These are phyloP conservation scores for Meyerozyma elateridarum DNA, from an alignment of 1,139 yeast genomes.

Conservation along the genomic window DNA sequence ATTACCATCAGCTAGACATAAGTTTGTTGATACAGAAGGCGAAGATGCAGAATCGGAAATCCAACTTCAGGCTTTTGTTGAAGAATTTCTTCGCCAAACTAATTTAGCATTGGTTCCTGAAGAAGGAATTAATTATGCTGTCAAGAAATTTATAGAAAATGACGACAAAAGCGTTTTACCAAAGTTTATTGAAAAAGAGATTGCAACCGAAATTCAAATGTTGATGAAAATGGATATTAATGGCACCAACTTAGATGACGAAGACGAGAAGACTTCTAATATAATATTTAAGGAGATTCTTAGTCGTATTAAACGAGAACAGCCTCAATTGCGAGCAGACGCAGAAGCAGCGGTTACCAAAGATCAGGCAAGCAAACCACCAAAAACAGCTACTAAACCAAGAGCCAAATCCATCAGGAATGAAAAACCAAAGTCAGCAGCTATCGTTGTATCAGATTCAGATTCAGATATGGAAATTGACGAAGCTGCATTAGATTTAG, in stretches of 20 bases:
- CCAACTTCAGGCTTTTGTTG: conserved; percentile 56
- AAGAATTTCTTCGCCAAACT: conserved; percentile 56
- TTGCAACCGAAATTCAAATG: conserved; percentile 56
- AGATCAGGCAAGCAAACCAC: conserved; percentile 4
- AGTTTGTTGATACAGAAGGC: conserved; percentile 19
- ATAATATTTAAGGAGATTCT: conserved; percentile 27
- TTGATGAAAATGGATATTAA: conserved; percentile 44
- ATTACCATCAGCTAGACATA: conserved; percentile 7
- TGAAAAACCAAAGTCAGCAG: conserved; percentile 4
- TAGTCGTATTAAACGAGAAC: conserved; percentile 20
- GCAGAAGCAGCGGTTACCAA: conserved; percentile 4
- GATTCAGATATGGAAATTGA: conserved; percentile 6
- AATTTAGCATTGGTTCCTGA: conserved; percentile 72
- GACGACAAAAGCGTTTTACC: conserved; percentile 75
- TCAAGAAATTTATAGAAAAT: conserved; percentile 67
- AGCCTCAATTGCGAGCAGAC: conserved; percentile 5
- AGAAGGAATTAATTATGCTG: conserved; percentile 68
- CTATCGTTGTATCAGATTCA: conserved; percentile 6
- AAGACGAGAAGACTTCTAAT: conserved; percentile 24
- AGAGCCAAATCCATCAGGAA: conserved; percentile 6
- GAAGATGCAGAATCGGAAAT: conserved; percentile 21
- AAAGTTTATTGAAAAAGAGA: conserved; percentile 63
- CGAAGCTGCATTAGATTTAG: neutral
- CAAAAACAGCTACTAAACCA: conserved; percentile 4
- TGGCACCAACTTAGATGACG: conserved; percentile 27